phyloP scores from a whole-genome alignment of 345 rosid genomes.

The Clausena lansium region DNA sequence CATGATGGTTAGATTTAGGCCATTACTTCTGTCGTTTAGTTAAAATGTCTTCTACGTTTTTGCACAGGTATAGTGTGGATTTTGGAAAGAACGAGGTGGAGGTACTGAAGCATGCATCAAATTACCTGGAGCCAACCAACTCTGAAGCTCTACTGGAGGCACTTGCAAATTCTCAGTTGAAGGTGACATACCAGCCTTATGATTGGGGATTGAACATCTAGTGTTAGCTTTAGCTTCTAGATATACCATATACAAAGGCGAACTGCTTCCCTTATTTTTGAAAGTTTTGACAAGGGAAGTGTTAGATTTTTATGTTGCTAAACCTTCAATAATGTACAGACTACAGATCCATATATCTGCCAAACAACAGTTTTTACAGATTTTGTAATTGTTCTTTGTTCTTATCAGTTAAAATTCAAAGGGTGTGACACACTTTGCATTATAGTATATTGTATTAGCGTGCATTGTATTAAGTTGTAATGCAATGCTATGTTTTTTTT shows the following conservation, averaged over 20 bases:
- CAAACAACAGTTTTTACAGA: not conserved
- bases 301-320: not conserved
- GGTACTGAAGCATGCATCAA: constrained; percentile 71
- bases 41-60: not conserved
- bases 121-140: constrained; percentile 60
- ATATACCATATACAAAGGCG: constrained; percentile 3
- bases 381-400: not conserved
- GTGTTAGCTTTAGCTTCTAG: constrained; percentile 14
- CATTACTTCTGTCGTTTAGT: not conserved
- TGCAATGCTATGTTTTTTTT: no score
- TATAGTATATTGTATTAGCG: no score
- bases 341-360: not conserved
- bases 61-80: constrained; percentile 63
- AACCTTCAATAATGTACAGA: constrained; percentile 7
- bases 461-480: no score
- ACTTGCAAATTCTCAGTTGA: constrained; percentile 57
- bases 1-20: not conserved
- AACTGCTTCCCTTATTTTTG: constrained; percentile 10
- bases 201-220: constrained; percentile 79
- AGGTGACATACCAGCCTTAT: constrained; percentile 69
- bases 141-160: constrained; percentile 64
- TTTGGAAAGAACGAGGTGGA: constrained; percentile 75
- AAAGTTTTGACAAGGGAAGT: constrained; percentile 17
- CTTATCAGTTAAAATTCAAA: not conserved
- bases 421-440: not conserved